Conservation (phyloP, 179 eudicot species). For the Heliamphora ciliata region DNA sequence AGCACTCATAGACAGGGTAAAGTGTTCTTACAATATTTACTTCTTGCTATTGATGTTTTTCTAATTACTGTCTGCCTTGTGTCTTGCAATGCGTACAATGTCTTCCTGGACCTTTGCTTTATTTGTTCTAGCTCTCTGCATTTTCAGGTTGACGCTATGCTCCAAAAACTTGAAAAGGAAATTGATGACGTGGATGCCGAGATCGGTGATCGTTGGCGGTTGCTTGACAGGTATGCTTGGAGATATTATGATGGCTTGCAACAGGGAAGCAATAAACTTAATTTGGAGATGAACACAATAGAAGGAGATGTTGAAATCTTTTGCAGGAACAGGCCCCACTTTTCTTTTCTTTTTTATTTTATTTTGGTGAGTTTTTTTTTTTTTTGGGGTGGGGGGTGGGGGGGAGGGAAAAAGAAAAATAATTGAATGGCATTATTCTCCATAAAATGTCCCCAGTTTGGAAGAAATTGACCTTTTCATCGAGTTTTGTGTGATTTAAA, state of each 20-base stretch:
- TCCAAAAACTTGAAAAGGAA: slow-evolving; percentile 90
- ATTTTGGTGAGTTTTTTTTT: no score
- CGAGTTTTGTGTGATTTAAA: background rate
- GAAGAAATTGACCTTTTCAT: background rate
- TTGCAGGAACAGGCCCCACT: no score
- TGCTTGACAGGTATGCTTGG: slow-evolving; percentile 65
- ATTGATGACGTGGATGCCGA: slow-evolving; percentile 93
- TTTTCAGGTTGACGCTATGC: slow-evolving; percentile 84
- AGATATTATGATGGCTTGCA: no score
- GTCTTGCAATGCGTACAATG: background rate
- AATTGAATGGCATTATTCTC: background rate
- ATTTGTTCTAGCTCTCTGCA: no score
- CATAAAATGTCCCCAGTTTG: background rate
- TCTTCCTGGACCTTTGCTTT: background rate
- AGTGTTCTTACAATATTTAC: no score
- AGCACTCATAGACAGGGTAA: slow-evolving; percentile 66
- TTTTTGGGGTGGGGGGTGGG: no score
- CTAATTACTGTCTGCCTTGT: background rate
- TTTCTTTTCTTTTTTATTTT: no score
- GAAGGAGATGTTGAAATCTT: no score
- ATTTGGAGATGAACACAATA: no score
- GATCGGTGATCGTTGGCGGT: slow-evolving; percentile 80
- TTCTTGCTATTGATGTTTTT: background rate
- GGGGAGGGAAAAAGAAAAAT: background rate
- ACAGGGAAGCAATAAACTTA: no score